Evolutionary conservation across 129 eudicot species (phyloP), one percentile per base, ranked within the genome.

Genomic region (Flaveria sonorensis): DNA sequence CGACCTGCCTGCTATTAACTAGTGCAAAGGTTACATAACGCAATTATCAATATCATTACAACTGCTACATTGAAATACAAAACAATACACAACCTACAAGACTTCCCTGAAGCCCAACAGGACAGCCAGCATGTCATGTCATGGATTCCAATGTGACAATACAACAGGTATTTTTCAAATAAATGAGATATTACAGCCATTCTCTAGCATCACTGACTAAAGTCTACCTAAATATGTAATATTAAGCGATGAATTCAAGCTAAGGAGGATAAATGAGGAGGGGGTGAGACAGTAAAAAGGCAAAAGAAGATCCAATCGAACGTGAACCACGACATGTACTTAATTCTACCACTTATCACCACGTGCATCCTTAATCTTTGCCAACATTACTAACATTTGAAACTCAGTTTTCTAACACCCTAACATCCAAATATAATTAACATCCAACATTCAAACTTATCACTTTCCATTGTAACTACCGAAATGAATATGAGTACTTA

Each of bases 1-100:
- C 61, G 91, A 77, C 13, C 68, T 80, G 76, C 81, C 79, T 68
- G 88, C 94, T 65, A 83, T 43, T 67, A 88, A 79, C 97, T 91
- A 64, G 81, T 10, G 62, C 0, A 66, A 69, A 61, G 62, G 61
- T 23, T 9, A 72, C 20, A 76, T 15, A 48, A 65, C 26, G 52
- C 71, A 71, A 53, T 53, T 45, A 82, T 52, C 61, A 64, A 52
- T 62, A 52, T 3, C 28, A 62, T 47, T 39, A 52, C 19, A 82
- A 20, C 16, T 79, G 28, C 64, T 60, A 48, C 19, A 48, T 19
- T 69, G 14, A 47, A 47, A 67, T 39, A 60, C 78, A 46, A 59
- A 57, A 32, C 46, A 56, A 19, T n/a, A 43, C 18, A 24, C 30
- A 45, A 42, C 28, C 45, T n/a, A 28, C 45, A 53, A 61, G 60